Evolutionary conservation across 352 stramenopile species (phyloP).

Genomic region (Phytophthora pinifolia): DNA sequence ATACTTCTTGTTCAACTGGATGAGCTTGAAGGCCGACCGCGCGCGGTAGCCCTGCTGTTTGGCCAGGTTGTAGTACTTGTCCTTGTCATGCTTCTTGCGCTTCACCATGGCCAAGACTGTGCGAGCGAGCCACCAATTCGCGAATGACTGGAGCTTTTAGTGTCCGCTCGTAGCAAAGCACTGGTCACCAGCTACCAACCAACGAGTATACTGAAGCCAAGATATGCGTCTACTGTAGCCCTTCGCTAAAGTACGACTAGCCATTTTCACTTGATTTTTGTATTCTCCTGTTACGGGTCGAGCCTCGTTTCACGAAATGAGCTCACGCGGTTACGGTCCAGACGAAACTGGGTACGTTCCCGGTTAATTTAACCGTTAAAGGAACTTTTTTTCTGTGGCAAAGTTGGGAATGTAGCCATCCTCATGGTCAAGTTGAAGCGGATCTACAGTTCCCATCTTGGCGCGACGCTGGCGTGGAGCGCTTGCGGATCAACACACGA

Average conservation of each 20-base stretch:
- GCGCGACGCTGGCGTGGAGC: background rate
- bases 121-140: constrained; percentile 22
- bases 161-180: too few species aligned
- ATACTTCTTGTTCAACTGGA: constrained; percentile 99
- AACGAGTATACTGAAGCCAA: constrained; percentile 37
- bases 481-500: constrained; percentile 57
- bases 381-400: too few species aligned
- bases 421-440: constrained; percentile 21
- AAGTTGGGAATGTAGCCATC: too few species aligned
- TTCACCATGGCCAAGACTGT: constrained; percentile 78
- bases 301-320: too few species aligned
- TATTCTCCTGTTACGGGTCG: too few species aligned
- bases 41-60: constrained; percentile 98
- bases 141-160: constrained; percentile 17
- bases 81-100: constrained; percentile 98
- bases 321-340: too few species aligned
- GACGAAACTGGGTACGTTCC: too few species aligned
- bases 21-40: constrained; percentile 99
- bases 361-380: too few species aligned
- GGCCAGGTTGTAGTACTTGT: constrained; percentile 99
- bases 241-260: background rate
- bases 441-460: background rate
- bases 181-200: constrained; percentile 20
- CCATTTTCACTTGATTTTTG: too few species aligned
- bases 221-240: background rate